phyloP scores from a whole-genome alignment of 345 rosid genomes.

The Diplotaxis tenuifolia region DNA sequence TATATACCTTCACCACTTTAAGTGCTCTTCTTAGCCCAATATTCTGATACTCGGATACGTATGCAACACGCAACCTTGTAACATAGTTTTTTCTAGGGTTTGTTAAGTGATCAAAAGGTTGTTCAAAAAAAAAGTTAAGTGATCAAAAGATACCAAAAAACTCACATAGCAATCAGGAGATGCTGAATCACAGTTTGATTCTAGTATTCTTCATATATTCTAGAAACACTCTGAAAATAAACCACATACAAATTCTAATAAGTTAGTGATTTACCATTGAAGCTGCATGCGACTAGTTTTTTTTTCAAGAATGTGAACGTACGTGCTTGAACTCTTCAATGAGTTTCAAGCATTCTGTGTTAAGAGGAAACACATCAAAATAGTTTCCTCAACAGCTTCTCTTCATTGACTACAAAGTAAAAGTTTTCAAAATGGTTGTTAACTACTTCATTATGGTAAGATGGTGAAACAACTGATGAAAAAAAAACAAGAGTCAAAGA shows the following conservation, averaged over 20 bases:
- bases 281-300: too few relatives aligned
- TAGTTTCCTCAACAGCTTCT: constrained; percentile 44
- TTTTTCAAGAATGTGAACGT: background rate
- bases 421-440: background rate
- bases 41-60: background rate
- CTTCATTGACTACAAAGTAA: constrained; percentile 42
- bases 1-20: constrained; percentile 15
- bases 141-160: background rate
- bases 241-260: background rate
- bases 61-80: background rate
- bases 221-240: constrained; percentile 5
- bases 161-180: constrained; percentile 22
- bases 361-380: constrained; percentile 28
- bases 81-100: background rate
- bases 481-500: too few relatives aligned
- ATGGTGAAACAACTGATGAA: background rate
- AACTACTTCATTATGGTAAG: background rate
- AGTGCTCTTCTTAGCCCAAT: constrained; percentile 29
- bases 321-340: background rate
- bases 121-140: background rate
- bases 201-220: constrained; percentile 1
- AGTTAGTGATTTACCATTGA: background rate
- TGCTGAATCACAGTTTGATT: background rate
- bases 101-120: background rate
- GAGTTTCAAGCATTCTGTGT: constrained; percentile 39